phyloP scores from a whole-genome alignment of 768 basidiomycete species.

The Infundibulicybe gibba region DNA sequence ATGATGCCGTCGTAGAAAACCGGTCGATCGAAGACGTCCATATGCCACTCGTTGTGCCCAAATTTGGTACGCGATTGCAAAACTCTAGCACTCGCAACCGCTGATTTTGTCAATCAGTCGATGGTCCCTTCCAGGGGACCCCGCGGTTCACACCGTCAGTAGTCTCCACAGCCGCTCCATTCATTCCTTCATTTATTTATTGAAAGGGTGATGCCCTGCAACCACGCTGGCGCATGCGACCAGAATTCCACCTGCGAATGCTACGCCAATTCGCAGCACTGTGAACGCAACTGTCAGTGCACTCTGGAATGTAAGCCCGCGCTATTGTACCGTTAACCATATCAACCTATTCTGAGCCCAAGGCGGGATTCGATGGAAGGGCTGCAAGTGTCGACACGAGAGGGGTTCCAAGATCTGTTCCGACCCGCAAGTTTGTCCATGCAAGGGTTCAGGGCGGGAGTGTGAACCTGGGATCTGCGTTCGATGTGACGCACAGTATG shows the following conservation, averaged over 20 bases:
- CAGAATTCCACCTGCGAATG: constrained; percentile 34
- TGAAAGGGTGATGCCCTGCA: constrained; percentile 33
- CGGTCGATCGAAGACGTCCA: not conserved
- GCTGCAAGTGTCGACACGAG: constrained; percentile 31
- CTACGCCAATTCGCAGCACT: constrained; percentile 31
- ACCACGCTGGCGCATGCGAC: constrained; percentile 46
- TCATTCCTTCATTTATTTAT: not conserved
- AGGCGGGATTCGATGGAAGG: constrained; percentile 39
- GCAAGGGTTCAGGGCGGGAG: constrained; percentile 31
- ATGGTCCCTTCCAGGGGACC: not conserved
- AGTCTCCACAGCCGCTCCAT: not conserved
- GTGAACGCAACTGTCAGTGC: constrained; percentile 48
- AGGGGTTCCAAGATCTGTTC: constrained; percentile 12
- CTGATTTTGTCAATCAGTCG: constrained; percentile 2
- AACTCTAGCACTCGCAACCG: not conserved
- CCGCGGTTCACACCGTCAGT: constrained; percentile 8
- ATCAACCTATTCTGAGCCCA: constrained; percentile 3
- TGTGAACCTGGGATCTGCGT: constrained; percentile 52
- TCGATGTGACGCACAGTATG: constrained; percentile 38
- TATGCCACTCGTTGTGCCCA: constrained; percentile 1
- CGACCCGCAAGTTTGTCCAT: constrained; percentile 26
- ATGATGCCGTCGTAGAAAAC: constrained; percentile 5
- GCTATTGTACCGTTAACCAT: not conserved
- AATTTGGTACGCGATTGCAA: constrained; percentile 3
- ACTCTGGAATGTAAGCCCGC: constrained; percentile 29